These are phyloP conservation scores for Cryptococcus neoformans DNA, from an alignment of 1,284 basidiomycete species.

Conservation along the genomic window DNA sequence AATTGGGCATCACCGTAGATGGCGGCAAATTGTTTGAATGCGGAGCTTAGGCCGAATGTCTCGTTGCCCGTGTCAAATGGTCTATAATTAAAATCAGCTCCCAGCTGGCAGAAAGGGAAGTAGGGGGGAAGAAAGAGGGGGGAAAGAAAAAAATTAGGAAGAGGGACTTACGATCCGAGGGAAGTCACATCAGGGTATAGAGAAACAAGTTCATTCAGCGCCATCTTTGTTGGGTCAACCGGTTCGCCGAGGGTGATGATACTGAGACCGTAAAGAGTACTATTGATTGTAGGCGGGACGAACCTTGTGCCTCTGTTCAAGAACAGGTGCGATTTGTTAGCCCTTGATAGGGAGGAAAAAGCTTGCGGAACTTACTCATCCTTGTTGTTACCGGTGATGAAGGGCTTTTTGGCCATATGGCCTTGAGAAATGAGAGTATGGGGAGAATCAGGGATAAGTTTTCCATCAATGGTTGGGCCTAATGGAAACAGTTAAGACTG, in stretches of 20 bases:
- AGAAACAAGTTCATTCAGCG: conserved; percentile 16
- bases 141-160: background rate
- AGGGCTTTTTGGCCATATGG: conserved; percentile 40
- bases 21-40: conserved; percentile 29
- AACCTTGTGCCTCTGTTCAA: conserved; percentile 35
- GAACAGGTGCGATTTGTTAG: background rate
- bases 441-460: conserved; percentile 40
- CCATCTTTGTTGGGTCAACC: conserved; percentile 3
- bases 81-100: conserved; percentile 3
- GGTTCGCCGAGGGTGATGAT: conserved; percentile 28
- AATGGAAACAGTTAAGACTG: background rate
- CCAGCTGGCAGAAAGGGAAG: background rate
- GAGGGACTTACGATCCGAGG: conserved; percentile 26
- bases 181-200: conserved; percentile 31
- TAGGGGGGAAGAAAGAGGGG: too few relatives aligned
- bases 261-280: conserved; percentile 9
- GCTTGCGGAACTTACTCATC: conserved; percentile 34
- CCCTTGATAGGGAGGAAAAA: background rate
- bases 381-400: conserved; percentile 43
- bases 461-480: conserved; percentile 44
- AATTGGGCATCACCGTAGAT: conserved; percentile 34
- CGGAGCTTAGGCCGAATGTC: conserved; percentile 28
- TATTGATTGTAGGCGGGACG: conserved; percentile 23
- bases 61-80: conserved; percentile 43
- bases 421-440: conserved; percentile 33